Evolutionary conservation across 192 early-diverging fungal species (phyloP).

Genomic region (Tieghemiomyces parasiticus): DNA sequence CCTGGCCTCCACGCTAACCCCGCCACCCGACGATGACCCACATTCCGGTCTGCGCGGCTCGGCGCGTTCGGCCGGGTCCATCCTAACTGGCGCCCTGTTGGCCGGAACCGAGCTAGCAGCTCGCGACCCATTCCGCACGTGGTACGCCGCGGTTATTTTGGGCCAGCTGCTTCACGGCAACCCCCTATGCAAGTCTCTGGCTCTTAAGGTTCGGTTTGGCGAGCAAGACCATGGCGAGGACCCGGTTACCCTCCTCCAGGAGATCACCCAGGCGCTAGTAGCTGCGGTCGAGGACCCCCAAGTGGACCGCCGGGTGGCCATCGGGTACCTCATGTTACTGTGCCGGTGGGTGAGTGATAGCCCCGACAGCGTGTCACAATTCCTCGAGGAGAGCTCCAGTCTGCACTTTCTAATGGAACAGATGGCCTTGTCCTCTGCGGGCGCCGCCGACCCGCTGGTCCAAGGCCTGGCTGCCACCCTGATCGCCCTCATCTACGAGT

Average conservation of each 20-base stretch:
- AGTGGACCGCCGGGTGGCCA: conserved; percentile 48
- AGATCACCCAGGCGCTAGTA: conserved; percentile 60
- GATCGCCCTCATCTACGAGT: conserved; percentile 75
- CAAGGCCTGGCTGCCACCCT: conserved; percentile 86
- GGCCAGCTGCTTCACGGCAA: conserved; percentile 67
- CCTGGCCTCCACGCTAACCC: conserved; percentile 68
- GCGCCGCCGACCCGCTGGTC: conserved; percentile 51
- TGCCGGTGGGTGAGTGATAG: conserved; percentile 78
- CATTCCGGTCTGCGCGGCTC: conserved; percentile 35
- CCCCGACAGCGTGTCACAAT: conserved; percentile 58
- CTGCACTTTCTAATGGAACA: conserved; percentile 85
- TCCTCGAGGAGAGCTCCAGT: conserved; percentile 79
- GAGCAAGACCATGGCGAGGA: conserved; percentile 64
- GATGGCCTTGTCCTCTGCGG: conserved; percentile 71
- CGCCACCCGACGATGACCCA: conserved; percentile 58
- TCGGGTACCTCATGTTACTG: conserved; percentile 64
- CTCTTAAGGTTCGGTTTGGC: conserved; percentile 54
- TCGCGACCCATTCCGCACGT: conserved; percentile 68
- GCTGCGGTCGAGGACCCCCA: conserved; percentile 46
- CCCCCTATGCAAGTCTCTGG: conserved; percentile 56
- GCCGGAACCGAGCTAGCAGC: conserved; percentile 47
- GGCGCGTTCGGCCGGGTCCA: conserved; percentile 73
- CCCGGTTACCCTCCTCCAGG: conserved; percentile 74
- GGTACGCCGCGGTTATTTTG: conserved; percentile 79
- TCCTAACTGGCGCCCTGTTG: conserved; percentile 66